phyloP scores from a whole-genome alignment of 768 basidiomycete genomes.

The button mushroom (Agaricus bisporus) region DNA sequence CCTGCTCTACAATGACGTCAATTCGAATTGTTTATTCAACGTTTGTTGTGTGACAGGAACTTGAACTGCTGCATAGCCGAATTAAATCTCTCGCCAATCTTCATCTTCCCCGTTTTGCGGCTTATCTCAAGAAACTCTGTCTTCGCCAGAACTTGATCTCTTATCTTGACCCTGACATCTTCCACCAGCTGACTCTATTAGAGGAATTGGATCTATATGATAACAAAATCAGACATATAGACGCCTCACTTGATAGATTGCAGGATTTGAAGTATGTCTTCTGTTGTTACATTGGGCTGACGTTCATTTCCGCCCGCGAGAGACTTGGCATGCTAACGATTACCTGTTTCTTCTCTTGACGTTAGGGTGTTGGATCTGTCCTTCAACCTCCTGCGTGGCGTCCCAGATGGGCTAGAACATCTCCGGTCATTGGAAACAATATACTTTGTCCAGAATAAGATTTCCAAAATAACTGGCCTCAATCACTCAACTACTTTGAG shows the following conservation, averaged over 20 bases:
- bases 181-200: constrained; percentile 56
- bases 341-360: constrained; percentile 2
- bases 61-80: constrained; percentile 80
- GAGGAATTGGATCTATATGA: constrained; percentile 96
- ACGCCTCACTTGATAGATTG: constrained; percentile 55
- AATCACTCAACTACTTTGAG: constrained; percentile 49
- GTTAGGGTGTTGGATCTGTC: constrained; percentile 83
- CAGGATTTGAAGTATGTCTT: constrained; percentile 48
- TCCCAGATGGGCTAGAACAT: constrained; percentile 57
- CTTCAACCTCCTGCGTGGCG: constrained; percentile 79
- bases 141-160: constrained; percentile 83
- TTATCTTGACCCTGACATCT: constrained; percentile 64
- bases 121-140: constrained; percentile 66
- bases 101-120: constrained; percentile 68
- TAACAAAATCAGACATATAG: constrained; percentile 80
- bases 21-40: not conserved
- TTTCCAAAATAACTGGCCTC: constrained; percentile 70
- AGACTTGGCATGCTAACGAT: not conserved
- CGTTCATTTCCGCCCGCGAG: not conserved
- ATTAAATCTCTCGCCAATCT: constrained; percentile 63
- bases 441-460: constrained; percentile 97
- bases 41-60: constrained; percentile 46
- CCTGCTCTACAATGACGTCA: constrained; percentile 10
- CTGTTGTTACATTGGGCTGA: not conserved
- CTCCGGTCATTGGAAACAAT: constrained; percentile 65